Percentiles rank a stretch among this genome's conserved stretches.
Evolutionary conservation across 2,329 filamentous ascomycete species (phyloP).

Genomic region (Dactylellina cionopaga): DNA sequence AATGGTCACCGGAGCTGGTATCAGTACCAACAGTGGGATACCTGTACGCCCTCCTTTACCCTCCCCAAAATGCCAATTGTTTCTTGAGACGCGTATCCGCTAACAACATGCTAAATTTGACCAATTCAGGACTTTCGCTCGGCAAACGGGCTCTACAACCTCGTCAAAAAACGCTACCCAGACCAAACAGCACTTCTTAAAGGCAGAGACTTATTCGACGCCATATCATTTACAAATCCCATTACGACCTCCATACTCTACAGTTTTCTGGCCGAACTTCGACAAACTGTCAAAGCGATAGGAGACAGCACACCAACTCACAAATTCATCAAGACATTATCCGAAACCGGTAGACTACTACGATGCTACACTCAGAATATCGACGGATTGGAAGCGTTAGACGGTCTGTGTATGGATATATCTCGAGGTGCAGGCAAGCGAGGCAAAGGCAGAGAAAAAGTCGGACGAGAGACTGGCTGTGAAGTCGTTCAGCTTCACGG

Average conservation of each 20-base stretch:
- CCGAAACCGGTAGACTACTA: constrained; percentile 74
- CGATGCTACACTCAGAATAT: constrained; percentile 81
- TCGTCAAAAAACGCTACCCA: constrained; percentile 69
- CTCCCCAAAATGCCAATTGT: neutral
- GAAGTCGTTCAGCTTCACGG: constrained; percentile 74
- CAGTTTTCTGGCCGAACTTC: constrained; percentile 74
- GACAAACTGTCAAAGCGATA: constrained; percentile 72
- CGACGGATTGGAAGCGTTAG: constrained; percentile 76
- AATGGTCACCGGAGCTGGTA: constrained; percentile 76
- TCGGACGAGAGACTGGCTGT: constrained; percentile 45
- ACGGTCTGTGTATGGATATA: constrained; percentile 73
- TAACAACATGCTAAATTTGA: constrained; percentile 44
- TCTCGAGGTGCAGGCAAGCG: constrained; percentile 71
- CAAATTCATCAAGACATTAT: constrained; percentile 74
- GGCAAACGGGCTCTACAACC: constrained; percentile 76
- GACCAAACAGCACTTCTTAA: constrained; percentile 66
- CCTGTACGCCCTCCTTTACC: constrained; percentile 69
- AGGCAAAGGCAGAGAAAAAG: constrained; percentile 55
- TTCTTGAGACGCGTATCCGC: constrained; percentile 32
- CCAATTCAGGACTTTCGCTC: constrained; percentile 73
- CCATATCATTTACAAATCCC: constrained; percentile 75
- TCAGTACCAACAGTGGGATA: constrained; percentile 79
- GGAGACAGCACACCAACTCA: constrained; percentile 72
- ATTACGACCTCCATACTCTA: constrained; percentile 76
- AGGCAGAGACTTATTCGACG: constrained; percentile 76